Conservation (phyloP, 2,329 filamentous ascomycete species). For the Fusarium algeriense region DNA sequence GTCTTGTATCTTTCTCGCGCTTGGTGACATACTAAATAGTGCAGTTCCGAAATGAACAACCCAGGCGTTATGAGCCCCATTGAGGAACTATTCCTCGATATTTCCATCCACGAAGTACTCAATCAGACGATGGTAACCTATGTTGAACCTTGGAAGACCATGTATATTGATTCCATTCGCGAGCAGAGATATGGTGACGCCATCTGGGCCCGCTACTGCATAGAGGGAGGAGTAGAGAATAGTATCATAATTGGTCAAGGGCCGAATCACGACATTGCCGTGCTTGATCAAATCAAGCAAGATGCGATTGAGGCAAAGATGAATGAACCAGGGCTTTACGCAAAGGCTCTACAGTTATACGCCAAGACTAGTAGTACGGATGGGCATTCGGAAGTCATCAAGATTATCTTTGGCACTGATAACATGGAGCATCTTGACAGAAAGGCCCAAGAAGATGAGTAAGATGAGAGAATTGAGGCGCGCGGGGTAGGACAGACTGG, state of each 20-base stretch:
- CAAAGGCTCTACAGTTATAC: background rate
- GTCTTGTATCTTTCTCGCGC: fast-evolving
- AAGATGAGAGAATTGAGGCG: background rate
- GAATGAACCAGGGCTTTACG: background rate
- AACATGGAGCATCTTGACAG: background rate
- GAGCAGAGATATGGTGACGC: background rate
- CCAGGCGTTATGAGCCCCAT: background rate
- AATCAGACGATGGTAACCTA: background rate
- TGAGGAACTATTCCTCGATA: background rate
- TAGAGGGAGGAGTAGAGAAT: background rate
- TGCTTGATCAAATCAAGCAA: background rate
- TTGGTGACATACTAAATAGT: background rate
- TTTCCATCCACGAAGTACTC: background rate
- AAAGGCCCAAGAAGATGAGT: background rate
- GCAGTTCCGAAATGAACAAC: background rate
- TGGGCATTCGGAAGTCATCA: background rate
- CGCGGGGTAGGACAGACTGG: background rate
- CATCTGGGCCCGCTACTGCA: background rate
- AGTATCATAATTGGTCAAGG: background rate
- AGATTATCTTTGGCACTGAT: background rate
- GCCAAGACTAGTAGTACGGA: background rate
- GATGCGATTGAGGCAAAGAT: background rate
- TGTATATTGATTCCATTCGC: background rate
- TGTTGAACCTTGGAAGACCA: background rate
- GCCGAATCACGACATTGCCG: background rate